Conservation (phyloP, 805 yeast species). For the Saturnispora saitoi region DNA sequence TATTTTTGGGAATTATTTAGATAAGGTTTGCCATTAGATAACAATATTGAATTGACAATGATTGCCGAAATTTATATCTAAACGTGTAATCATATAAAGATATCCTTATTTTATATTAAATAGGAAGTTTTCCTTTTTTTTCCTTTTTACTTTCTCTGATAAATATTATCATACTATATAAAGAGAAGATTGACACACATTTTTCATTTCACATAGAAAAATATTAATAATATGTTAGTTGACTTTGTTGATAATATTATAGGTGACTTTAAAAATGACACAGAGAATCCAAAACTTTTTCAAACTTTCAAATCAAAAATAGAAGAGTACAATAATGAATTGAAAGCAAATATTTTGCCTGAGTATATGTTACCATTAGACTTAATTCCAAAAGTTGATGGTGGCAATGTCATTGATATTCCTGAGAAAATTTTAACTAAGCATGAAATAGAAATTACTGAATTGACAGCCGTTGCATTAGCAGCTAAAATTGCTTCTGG, state of each 20-base stretch:
- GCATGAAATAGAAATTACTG: conserved; percentile 37
- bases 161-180: background rate
- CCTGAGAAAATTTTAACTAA: conserved; percentile 27
- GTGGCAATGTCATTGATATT: conserved; percentile 22
- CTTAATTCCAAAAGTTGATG: conserved; percentile 15
- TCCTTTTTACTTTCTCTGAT: too few species aligned
- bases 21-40: background rate
- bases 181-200: too few species aligned
- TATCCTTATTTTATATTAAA: background rate
- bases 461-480: conserved; percentile 29
- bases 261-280: background rate
- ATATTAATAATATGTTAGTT: background rate
- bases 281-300: conserved; percentile 11
- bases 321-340: conserved; percentile 23
- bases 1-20: background rate
- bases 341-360: conserved; percentile 21
- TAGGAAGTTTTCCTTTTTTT: background rate
- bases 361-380: conserved; percentile 15
- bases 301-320: conserved; percentile 29
- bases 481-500: conserved; percentile 31
- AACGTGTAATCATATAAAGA: too few species aligned
- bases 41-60: background rate
- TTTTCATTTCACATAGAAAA: too few species aligned
- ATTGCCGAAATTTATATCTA: background rate
- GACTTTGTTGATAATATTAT: background rate